phyloP scores from a whole-genome alignment of 768 basidiomycete species.

The Boletellus emodensis region DNA sequence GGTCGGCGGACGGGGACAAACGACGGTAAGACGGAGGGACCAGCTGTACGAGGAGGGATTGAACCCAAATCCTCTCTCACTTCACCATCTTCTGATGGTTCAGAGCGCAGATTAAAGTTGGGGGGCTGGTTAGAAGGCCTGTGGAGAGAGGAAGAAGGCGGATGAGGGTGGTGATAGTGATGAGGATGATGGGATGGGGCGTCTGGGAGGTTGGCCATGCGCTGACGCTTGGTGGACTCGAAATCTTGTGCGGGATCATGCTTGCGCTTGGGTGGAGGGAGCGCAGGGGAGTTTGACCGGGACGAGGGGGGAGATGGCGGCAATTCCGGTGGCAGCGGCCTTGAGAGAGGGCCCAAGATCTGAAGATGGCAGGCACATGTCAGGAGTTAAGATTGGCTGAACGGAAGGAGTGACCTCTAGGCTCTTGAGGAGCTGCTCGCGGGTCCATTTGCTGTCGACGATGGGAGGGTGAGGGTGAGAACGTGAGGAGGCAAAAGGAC shows the following conservation, averaged over 20 bases:
- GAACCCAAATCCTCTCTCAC: slow-evolving; percentile 38
- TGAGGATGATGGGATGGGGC: slow-evolving; percentile 26
- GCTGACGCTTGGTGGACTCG: slow-evolving; percentile 31
- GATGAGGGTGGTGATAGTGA: slow-evolving; percentile 28
- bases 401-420: slow-evolving; percentile 33
- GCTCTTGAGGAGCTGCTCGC: slow-evolving; percentile 38
- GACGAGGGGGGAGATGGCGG: slow-evolving; percentile 46
- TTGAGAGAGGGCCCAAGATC: slow-evolving; percentile 39
- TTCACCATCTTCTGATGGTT: slow-evolving; percentile 46
- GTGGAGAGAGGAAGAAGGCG: slow-evolving; percentile 15
- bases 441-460: slow-evolving; percentile 30
- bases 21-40: slow-evolving; percentile 31
- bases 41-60: slow-evolving; percentile 20
- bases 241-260: slow-evolving; percentile 25
- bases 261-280: slow-evolving; percentile 37
- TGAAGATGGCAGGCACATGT: slow-evolving; percentile 19
- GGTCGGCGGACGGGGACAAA: slow-evolving; percentile 63
- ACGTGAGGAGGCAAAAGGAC: slow-evolving; percentile 8
- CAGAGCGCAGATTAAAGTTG: slow-evolving; percentile 32
- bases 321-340: slow-evolving; percentile 42
- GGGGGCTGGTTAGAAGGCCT: slow-evolving; percentile 22
- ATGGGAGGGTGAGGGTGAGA: slow-evolving; percentile 23
- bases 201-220: slow-evolving; percentile 24
- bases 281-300: slow-evolving; percentile 39
- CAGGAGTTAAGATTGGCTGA: slow-evolving; percentile 11